A percentile compares a stretch with the other conserved stretches of the same genome.
Conservation (phyloP, 306 rosid genomes). For the Lablab purpureus region DNA sequence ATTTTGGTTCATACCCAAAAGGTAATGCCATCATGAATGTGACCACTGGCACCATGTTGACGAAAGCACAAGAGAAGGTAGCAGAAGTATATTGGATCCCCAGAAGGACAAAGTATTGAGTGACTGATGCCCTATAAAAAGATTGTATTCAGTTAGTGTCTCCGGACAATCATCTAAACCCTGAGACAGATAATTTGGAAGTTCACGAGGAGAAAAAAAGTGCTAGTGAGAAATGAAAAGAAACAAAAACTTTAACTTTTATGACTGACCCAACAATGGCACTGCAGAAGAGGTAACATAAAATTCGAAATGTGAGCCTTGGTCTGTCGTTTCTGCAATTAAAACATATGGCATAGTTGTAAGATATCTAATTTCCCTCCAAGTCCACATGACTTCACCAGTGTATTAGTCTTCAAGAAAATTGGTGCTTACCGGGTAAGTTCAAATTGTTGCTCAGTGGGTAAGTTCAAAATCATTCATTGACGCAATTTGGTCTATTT, state of each 20-base stretch:
- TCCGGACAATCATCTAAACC: slow-evolving; percentile 6
- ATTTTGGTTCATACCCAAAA: slow-evolving; percentile 63
- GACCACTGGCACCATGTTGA: slow-evolving; percentile 81
- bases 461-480: slow-evolving; percentile 21
- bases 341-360: slow-evolving; percentile 10
- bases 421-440: too few relatives aligned
- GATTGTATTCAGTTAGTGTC: slow-evolving; percentile 10
- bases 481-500: slow-evolving; percentile 2
- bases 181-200: slow-evolving; percentile 4
- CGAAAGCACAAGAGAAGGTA: slow-evolving; percentile 84
- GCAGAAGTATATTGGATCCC: slow-evolving; percentile 94
- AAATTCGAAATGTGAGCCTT: slow-evolving; percentile 64
- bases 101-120: slow-evolving; percentile 85
- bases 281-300: slow-evolving; percentile 83
- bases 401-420: slow-evolving; percentile 14
- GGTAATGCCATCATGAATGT: slow-evolving; percentile 89
- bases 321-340: slow-evolving; percentile 74
- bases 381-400: not conserved
- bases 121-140: slow-evolving; percentile 71
- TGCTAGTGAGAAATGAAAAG: slow-evolving; percentile 8
- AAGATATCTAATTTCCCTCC: not conserved
- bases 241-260: not conserved
- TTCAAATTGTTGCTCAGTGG: not conserved
- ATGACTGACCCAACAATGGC: slow-evolving; percentile 82
- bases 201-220: not conserved